Base-by-base conservation (phyloP, 2,329 filamentous ascomycete genomes). In the Capronia epimyces region DNA sequence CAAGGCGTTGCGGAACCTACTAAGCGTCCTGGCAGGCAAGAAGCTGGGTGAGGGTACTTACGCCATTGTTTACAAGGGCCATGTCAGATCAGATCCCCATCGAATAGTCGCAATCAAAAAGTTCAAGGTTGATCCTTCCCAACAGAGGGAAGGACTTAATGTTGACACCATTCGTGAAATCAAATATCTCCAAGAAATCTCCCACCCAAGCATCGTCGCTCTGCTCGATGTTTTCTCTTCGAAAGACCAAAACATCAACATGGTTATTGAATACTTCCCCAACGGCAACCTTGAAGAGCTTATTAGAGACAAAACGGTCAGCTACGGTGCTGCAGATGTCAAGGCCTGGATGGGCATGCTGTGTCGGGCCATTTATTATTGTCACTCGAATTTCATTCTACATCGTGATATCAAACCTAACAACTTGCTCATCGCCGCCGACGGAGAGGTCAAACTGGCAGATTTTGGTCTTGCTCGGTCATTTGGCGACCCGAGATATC, bases 341-440 rank as follows among this genome's bases (percentile, higher is more conserved):
- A 98, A 98, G 69, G 86, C 89, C 13, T 98, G 93, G 93, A 95
- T 96, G 84, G 87, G 87, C 57, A 97, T 97, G 93, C 79, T 97
- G n/a, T 81, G 80, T 22, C 83, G 91, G 36, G 93, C 87, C 21
- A 82, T 97, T 22, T 95, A 89, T 84, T 98, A 95, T 75, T 97
- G 93, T 69, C 93, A 98, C 69, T 87, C 90, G 66, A 94, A 93
- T 68, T 91, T 86, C 63, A 81, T 98, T 15, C 78, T 98, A 24
- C 93, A 98, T 71, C 87, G 93, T 62, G 93, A 98, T 75, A 97
- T 98, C 75, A 98, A 98, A 72, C 91, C 91, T 42, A 97, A 97
- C 79, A 98, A 98, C 73, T 74, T 97, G 70, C 78, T 98, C 53
- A 95, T 98, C 62, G 89, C 89, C 18, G 86, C 88, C 36, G 87